A percentile compares a stretch with the other conserved stretches of the same genome.
These are phyloP conservation scores for Aspergillus ostianus DNA, from an alignment of 495 filamentous ascomycete genomes.

Conservation along the genomic window DNA sequence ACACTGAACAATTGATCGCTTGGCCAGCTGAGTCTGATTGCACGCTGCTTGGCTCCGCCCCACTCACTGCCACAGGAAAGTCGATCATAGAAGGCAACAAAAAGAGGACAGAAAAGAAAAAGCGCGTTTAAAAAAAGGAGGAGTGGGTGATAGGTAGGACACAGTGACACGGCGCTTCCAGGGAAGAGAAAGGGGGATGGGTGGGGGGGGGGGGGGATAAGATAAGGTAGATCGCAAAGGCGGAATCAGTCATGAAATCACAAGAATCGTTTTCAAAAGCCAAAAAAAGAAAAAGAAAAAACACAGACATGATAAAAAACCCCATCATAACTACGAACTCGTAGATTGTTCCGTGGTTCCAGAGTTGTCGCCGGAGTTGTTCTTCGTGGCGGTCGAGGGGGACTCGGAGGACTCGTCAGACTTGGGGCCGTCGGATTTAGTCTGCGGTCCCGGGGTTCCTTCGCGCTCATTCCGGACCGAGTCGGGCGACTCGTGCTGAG, in stretches of 20 bases:
- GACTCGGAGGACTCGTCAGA: conserved; percentile 38
- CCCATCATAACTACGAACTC: conserved; percentile 27
- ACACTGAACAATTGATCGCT: conserved; percentile 8
- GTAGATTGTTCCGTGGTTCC: conserved; percentile 29
- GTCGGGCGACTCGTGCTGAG: conserved; percentile 42
- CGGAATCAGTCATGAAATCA: conserved; percentile 24
- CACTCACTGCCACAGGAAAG: conserved; percentile 6
- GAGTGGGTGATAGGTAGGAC: conserved; percentile 3
- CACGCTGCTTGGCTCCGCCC: conserved; percentile 1
- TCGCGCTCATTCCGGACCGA: conserved; percentile 49
- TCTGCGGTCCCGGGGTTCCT: conserved; percentile 57
- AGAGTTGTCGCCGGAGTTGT: conserved; percentile 14
- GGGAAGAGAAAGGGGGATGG: conserved; percentile 4
- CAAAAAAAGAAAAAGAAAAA: conserved; percentile 21
- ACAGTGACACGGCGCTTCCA: conserved; percentile 15
- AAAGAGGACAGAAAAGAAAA: neutral
- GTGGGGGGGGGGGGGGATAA: neutral
- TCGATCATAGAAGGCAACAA: neutral
- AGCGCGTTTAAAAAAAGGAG: conserved; percentile 1
- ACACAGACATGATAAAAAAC: conserved; percentile 6
- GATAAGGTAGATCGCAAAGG: conserved; percentile 4
- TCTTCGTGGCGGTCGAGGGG: conserved; percentile 46
- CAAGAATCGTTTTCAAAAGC: conserved; percentile 23
- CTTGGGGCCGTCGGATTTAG: conserved; percentile 22
- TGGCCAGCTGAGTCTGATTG: conserved; percentile 3